A percentile compares a stretch with the other conserved stretches of the same genome.
Conservation (phyloP, 345 rosid genomes). For the Cardamine occulta region DNA sequence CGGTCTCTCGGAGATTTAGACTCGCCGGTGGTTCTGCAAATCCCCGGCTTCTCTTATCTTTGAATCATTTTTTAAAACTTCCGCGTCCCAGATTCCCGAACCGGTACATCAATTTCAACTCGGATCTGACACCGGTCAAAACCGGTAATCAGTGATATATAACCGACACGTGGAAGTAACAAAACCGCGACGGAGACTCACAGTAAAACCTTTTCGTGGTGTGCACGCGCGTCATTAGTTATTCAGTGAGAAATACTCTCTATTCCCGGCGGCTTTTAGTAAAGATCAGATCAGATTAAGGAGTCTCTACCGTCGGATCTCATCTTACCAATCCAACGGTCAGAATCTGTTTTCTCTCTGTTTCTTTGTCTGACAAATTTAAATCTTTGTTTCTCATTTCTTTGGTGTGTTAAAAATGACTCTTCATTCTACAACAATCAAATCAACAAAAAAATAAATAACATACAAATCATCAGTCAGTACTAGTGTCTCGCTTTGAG, state of each 20-base stretch:
- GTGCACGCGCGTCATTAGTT: slow-evolving; percentile 24
- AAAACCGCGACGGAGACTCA: slow-evolving; percentile 1
- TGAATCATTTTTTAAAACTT: slow-evolving; percentile 33
- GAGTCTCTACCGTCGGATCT: slow-evolving; percentile 17
- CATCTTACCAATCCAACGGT: slow-evolving; percentile 12
- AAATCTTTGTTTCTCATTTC: background rate
- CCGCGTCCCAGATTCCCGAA: slow-evolving; percentile 33
- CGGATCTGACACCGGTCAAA: slow-evolving; percentile 47
- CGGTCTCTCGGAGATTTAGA: slow-evolving; percentile 21
- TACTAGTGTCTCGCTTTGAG: slow-evolving; percentile 29
- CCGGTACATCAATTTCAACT: slow-evolving; percentile 24
- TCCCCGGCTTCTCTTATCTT: slow-evolving; percentile 40
- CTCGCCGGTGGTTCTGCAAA: slow-evolving; percentile 46
- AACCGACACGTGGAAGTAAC: slow-evolving; percentile 45
- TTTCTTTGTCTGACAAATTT: background rate
- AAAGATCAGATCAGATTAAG: background rate
- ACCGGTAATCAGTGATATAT: slow-evolving; percentile 22
- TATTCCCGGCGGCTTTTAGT: slow-evolving; percentile 1
- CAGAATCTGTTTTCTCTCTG: background rate
- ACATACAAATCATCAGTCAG: slow-evolving; percentile 23
- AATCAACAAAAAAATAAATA: slow-evolving; percentile 31
- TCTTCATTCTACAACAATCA: slow-evolving; percentile 34
- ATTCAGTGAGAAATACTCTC: too few relatives aligned
- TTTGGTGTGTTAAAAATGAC: background rate
- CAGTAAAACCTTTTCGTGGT: background rate